phyloP scores from a whole-genome alignment of 352 stramenopile species.

The Phytophthora pseudosyringae region DNA sequence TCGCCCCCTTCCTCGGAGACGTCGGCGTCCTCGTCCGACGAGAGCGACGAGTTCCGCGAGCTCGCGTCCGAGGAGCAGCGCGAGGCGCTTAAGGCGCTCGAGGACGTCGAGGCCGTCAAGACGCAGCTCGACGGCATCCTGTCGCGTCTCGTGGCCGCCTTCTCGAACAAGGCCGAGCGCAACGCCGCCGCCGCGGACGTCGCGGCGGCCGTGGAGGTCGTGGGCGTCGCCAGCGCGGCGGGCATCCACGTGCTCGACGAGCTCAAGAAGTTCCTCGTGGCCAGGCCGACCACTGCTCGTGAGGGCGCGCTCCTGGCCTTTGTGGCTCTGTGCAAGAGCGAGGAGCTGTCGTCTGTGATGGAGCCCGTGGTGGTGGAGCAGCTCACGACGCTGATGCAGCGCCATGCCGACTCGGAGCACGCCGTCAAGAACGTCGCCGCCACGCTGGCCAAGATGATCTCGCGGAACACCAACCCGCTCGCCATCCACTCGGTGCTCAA shows the following conservation, averaged over 20 bases:
- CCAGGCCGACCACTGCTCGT: slow-evolving; percentile 54
- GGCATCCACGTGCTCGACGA: slow-evolving; percentile 55
- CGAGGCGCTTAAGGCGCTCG: slow-evolving; percentile 40
- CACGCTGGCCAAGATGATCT: slow-evolving; percentile 39
- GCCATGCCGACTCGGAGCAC: slow-evolving; percentile 70
- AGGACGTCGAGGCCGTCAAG: slow-evolving; percentile 42
- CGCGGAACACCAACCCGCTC: slow-evolving; percentile 59
- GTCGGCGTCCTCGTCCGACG: slow-evolving; percentile 41
- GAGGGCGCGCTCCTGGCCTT: slow-evolving; percentile 61
- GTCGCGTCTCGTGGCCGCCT: slow-evolving; percentile 46
- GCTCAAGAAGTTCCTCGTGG: slow-evolving; percentile 46
- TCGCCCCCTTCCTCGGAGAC: slow-evolving; percentile 40
- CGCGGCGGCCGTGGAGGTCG: slow-evolving; percentile 49
- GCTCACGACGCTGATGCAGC: slow-evolving; percentile 59
- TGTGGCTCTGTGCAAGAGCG: slow-evolving; percentile 48
- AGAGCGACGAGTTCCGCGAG: slow-evolving; percentile 43
- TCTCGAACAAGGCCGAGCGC: slow-evolving; percentile 45
- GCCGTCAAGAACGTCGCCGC: slow-evolving; percentile 52
- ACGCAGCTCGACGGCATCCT: slow-evolving; percentile 49
- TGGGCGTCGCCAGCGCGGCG: slow-evolving; percentile 43
- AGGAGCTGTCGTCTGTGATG: slow-evolving; percentile 52
- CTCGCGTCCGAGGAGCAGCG: slow-evolving; percentile 55
- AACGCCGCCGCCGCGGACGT: slow-evolving; percentile 55
- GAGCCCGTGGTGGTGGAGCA: slow-evolving; percentile 66
- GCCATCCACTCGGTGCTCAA: slow-evolving; percentile 63